These are phyloP conservation scores for Xylariaceae sp. DNA, from an alignment of 2,329 filamentous ascomycete genomes.

Conservation along the genomic window DNA sequence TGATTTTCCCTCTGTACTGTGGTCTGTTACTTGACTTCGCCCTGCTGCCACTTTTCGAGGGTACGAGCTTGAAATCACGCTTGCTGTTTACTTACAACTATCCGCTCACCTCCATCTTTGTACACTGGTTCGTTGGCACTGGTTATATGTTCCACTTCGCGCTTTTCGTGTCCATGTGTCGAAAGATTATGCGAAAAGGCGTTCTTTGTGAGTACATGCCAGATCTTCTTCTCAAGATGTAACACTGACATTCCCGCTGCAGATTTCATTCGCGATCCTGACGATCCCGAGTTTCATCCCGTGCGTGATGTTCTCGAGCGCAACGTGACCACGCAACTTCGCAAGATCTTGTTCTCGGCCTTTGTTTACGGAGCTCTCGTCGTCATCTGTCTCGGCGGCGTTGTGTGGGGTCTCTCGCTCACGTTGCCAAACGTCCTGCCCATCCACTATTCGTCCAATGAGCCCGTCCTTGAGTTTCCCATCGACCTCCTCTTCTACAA, in stretches of 20 bases:
- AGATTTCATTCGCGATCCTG: slow-evolving; percentile 97
- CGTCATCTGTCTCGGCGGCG: slow-evolving; percentile 86
- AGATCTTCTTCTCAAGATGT: no score
- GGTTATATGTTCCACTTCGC: slow-evolving; percentile 99
- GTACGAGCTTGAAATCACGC: slow-evolving; percentile 71
- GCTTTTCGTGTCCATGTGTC: slow-evolving; percentile 97
- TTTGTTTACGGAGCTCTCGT: slow-evolving; percentile 93
- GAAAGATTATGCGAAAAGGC: slow-evolving; percentile 92
- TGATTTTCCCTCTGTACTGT: slow-evolving; percentile 93
- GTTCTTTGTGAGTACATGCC: slow-evolving; percentile 67
- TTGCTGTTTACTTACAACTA: slow-evolving; percentile 72
- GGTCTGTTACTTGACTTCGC: slow-evolving; percentile 86
- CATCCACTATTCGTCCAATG: slow-evolving; percentile 88
- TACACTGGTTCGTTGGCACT: slow-evolving; percentile 98
- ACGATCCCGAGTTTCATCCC: slow-evolving; percentile 96
- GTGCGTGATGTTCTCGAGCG: slow-evolving; percentile 95
- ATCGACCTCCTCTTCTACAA: slow-evolving; percentile 95
- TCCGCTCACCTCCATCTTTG: slow-evolving; percentile 87
- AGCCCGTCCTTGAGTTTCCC: slow-evolving; percentile 90
- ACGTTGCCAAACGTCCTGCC: slow-evolving; percentile 70
- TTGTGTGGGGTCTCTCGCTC: slow-evolving; percentile 84
- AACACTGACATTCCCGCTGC: slow-evolving; percentile 26
- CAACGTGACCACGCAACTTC: slow-evolving; percentile 84
- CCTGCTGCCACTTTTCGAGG: slow-evolving; percentile 81
- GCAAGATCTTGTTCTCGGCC: slow-evolving; percentile 94